Conservation (phyloP, 352 stramenopile species). For the Pythium rhizo-oryzae region DNA sequence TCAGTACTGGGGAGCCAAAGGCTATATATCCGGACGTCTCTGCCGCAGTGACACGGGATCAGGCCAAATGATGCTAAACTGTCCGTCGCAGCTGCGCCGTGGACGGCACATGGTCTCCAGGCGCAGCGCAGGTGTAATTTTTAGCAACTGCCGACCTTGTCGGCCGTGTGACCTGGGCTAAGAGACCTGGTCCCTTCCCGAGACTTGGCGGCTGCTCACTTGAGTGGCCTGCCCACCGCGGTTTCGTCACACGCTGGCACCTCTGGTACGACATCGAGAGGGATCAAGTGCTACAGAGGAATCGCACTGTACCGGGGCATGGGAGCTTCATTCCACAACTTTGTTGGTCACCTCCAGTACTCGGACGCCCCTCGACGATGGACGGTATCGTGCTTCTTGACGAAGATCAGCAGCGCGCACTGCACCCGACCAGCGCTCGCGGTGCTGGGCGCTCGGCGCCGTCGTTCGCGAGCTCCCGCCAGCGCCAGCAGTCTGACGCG, state of each 20-base stretch:
- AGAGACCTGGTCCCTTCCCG: not conserved
- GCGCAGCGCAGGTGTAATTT: not conserved
- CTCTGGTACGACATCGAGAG: not conserved
- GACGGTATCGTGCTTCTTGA: slow-evolving; percentile 7
- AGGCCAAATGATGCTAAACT: not conserved
- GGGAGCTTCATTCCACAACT: not conserved
- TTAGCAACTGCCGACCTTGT: not conserved
- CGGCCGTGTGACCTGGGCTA: not conserved
- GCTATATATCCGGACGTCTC: not conserved
- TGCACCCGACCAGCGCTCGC: not conserved
- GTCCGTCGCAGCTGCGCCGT: not conserved
- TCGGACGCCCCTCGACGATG: not conserved
- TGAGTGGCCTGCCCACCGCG: not conserved
- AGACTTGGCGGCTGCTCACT: not conserved
- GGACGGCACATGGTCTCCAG: not conserved
- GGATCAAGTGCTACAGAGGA: not conserved
- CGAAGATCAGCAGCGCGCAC: slow-evolving; percentile 13
- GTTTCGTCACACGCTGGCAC: not conserved
- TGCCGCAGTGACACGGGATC: not conserved
- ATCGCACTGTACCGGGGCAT: no score
- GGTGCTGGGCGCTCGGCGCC: not conserved
- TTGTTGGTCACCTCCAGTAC: not conserved
- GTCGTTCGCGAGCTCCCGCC: not conserved
- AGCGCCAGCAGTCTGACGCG: slow-evolving; percentile 23
- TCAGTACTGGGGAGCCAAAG: no score